Percentiles rank a stretch among this genome's conserved stretches.
Conservation (phyloP, 2,329 filamentous ascomycete genomes). For the Colletotrichum kahawae region DNA sequence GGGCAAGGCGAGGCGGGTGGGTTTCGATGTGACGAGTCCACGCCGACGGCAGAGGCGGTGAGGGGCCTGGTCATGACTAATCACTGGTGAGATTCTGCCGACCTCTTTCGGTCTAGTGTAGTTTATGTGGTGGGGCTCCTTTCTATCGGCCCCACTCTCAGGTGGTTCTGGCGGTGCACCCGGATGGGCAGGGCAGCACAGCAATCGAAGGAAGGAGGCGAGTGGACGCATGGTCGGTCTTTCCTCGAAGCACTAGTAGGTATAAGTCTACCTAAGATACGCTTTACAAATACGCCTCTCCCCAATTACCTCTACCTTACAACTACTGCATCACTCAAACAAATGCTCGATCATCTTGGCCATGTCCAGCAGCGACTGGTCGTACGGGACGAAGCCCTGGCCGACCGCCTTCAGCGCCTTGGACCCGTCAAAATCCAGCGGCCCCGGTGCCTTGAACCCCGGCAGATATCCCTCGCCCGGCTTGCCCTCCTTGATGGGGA, state of each 20-base stretch:
- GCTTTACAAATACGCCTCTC: background rate
- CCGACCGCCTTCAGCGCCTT: background rate
- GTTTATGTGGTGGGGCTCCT: no score
- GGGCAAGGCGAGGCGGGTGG: background rate
- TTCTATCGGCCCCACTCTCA: background rate
- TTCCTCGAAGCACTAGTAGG: background rate
- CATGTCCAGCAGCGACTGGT: background rate
- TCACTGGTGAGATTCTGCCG: background rate
- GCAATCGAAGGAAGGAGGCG: background rate
- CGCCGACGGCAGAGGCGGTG: background rate
- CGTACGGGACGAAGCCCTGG: background rate
- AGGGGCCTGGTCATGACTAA: background rate
- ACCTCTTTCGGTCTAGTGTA: background rate
- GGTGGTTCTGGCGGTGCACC: background rate
- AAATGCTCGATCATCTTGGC: background rate
- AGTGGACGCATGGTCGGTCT: background rate
- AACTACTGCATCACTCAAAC: background rate
- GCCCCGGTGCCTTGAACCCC: constrained; percentile 15
- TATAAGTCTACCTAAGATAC: background rate
- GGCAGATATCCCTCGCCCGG: constrained; percentile 43
- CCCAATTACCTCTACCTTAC: background rate
- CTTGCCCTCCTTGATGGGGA: constrained; percentile 37
- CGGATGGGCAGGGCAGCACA: background rate
- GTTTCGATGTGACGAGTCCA: background rate
- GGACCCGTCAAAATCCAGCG: background rate